phyloP scores from a whole-genome alignment of 2,329 filamentous ascomycete species.

The Aaosphaeria pasadenensis region DNA sequence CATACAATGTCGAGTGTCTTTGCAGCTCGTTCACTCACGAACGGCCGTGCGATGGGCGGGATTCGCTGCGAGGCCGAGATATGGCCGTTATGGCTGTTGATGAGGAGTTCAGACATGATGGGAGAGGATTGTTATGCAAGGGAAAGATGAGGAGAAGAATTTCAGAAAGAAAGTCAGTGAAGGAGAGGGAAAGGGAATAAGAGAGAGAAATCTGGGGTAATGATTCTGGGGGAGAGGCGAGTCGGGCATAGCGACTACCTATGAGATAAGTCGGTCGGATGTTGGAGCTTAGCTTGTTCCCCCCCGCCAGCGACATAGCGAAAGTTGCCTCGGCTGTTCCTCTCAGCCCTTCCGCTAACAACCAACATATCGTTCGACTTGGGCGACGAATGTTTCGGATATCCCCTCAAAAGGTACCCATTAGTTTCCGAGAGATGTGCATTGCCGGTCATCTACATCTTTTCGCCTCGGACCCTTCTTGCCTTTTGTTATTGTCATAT shows the following conservation, averaged over 20 bases:
- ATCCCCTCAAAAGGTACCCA: no score
- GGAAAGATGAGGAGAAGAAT: not conserved
- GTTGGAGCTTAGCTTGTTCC: not conserved
- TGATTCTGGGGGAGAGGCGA: conserved; percentile 12
- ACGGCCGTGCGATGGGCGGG: conserved; percentile 56
- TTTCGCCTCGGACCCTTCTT: no score
- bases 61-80: conserved; percentile 54
- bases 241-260: conserved; percentile 16
- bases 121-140: conserved; percentile 1
- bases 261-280: conserved; percentile 2
- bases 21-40: conserved; percentile 80
- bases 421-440: no score
- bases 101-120: conserved; percentile 34
- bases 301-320: no score
- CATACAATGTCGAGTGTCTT: conserved; percentile 73
- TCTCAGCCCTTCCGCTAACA: no score
- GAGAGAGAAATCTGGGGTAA: conserved; percentile 12
- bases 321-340: no score
- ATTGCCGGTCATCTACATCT: no score
- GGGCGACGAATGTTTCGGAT: no score
- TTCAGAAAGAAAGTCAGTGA: not conserved
- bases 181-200: no score
- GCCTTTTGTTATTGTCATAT: no score
- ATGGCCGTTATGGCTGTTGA: conserved; percentile 35
- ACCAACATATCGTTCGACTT: no score